Conservation (phyloP, 176 grass and related monocot species). For the Calamus simplicifolius region DNA sequence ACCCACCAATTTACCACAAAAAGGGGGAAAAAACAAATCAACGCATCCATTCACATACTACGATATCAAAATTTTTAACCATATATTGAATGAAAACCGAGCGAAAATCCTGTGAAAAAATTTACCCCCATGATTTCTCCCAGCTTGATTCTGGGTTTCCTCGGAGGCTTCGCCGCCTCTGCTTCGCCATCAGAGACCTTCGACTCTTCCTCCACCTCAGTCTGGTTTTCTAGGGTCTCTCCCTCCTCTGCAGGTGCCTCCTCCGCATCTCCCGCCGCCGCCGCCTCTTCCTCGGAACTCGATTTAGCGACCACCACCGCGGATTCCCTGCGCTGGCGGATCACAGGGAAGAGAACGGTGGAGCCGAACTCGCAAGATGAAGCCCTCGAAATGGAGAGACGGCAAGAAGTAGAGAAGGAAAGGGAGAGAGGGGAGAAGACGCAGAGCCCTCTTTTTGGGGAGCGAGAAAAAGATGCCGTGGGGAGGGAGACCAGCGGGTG, state of each 20-base stretch:
- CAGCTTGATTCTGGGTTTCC: constrained; percentile 56
- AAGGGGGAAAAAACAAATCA: constrained; percentile 12
- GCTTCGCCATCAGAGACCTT: background rate
- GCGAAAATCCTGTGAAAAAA: background rate
- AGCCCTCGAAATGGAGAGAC: constrained; percentile 18
- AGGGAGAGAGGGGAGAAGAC: background rate
- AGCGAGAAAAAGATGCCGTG: constrained; percentile 29
- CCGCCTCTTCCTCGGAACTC: constrained; percentile 32
- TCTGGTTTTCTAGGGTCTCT: too few species aligned
- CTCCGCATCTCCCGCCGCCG: constrained; percentile 10
- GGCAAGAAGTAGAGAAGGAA: constrained; percentile 24
- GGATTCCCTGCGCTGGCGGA: constrained; percentile 14
- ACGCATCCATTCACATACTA: background rate
- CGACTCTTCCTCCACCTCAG: constrained; percentile 19
- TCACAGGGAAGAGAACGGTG: background rate
- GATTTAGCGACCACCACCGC: constrained; percentile 21
- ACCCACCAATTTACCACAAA: background rate
- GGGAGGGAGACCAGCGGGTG: constrained; percentile 23
- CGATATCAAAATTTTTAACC: constrained; percentile 3
- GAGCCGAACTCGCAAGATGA: background rate
- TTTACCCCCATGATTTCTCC: constrained; percentile 91
- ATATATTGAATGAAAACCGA: background rate
- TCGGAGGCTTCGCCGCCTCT: constrained; percentile 30
- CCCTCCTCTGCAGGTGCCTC: constrained; percentile 21
- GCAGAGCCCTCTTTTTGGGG: constrained; percentile 8